Conservation (phyloP, 306 rosid species). For the Carpinus viminea region DNA sequence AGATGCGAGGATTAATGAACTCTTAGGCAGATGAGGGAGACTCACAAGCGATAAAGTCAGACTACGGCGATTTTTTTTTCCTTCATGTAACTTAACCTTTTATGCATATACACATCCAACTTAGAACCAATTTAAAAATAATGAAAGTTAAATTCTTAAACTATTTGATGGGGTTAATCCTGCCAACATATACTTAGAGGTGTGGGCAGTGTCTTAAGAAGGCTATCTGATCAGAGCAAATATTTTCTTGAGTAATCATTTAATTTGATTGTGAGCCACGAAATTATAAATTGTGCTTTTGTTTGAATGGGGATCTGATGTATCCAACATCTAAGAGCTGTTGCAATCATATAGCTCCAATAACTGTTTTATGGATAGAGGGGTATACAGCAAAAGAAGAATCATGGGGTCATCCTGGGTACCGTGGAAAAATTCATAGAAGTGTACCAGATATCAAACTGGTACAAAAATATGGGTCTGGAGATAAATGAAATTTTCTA, state of each 20-base stretch:
- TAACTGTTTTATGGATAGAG: not conserved
- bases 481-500: not conserved
- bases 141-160: not conserved
- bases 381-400: not conserved
- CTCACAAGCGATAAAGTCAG: not conserved
- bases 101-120: not conserved
- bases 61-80: not conserved
- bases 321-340: not conserved
- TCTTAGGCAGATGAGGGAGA: not conserved
- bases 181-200: not conserved
- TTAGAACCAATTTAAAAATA: not conserved
- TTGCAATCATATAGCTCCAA: not conserved
- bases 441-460: constrained; percentile 4
- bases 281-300: not conserved
- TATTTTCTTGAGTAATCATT: not conserved
- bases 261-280: not conserved
- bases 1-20: not conserved
- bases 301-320: not conserved
- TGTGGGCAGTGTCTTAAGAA: not conserved
- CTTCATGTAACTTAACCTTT: not conserved
- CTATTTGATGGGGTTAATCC: not conserved
- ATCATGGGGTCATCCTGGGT: not conserved
- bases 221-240: not conserved
- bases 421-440: not conserved
- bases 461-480: not conserved